Conservation (phyloP, 2,329 filamentous ascomycete genomes). For the Tricladium varicosporioides region DNA sequence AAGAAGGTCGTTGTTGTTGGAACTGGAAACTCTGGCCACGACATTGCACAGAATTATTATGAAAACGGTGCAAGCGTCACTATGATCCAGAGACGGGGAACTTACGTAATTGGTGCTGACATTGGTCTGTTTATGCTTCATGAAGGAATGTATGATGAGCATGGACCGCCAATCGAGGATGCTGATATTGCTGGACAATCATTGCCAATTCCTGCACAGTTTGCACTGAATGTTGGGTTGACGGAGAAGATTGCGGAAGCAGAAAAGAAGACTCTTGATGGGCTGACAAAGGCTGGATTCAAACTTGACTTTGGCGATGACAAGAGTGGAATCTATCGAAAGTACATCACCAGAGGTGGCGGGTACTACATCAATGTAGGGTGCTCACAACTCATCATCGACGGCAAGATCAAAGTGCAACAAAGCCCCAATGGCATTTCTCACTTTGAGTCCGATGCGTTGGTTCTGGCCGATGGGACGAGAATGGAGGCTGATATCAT, state of each 20-base stretch:
- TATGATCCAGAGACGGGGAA: slow-evolving; percentile 66
- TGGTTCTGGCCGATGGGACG: slow-evolving; percentile 43
- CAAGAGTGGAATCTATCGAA: slow-evolving; percentile 39
- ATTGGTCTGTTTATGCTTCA: slow-evolving; percentile 12
- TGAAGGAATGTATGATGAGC: slow-evolving; percentile 36
- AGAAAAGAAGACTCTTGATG: slow-evolving; percentile 40
- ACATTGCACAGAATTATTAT: slow-evolving; percentile 66
- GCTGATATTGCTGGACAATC: slow-evolving; percentile 61
- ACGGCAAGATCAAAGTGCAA: slow-evolving; percentile 51
- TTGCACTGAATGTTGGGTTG: slow-evolving; percentile 51
- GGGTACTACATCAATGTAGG: slow-evolving; percentile 59
- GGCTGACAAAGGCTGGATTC: slow-evolving; percentile 56
- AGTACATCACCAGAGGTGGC: slow-evolving; percentile 59
- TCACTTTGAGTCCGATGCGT: slow-evolving; percentile 37
- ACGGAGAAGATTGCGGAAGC: slow-evolving; percentile 40
- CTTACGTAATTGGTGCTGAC: slow-evolving; percentile 58
- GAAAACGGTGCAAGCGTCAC: slow-evolving; percentile 67
- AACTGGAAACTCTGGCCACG: slow-evolving; percentile 65
- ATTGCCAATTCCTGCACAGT: slow-evolving; percentile 57
- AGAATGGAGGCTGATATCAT: slow-evolving; percentile 49
- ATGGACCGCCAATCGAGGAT: slow-evolving; percentile 60
- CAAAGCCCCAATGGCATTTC: slow-evolving; percentile 45
- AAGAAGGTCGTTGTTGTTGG: slow-evolving; percentile 65
- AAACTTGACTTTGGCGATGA: slow-evolving; percentile 42
- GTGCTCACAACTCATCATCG: slow-evolving; percentile 46